A percentile compares a stretch with the other conserved stretches of the same genome.
These are phyloP conservation scores for Camillea tinctor DNA, from an alignment of 2,329 filamentous ascomycete genomes.

Conservation along the genomic window DNA sequence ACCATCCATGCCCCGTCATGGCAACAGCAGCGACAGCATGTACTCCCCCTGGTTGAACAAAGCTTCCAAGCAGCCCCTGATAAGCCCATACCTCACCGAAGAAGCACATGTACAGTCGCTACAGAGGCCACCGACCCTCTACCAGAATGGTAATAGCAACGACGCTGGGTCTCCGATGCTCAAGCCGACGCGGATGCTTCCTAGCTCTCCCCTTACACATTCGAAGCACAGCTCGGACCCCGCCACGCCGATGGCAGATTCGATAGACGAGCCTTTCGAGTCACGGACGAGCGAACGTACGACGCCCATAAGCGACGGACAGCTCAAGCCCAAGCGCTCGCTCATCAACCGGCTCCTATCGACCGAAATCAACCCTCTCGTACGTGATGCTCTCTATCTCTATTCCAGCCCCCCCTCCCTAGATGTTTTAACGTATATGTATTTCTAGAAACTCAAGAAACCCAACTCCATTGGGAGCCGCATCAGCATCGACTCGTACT, in stretches of 20 bases:
- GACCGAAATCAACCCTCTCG: conserved; percentile 6
- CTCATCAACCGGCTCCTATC: conserved; percentile 14
- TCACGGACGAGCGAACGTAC: background rate
- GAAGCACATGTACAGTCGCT: conserved; percentile 24
- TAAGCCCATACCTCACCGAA: conserved; percentile 18
- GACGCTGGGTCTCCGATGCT: conserved; percentile 11
- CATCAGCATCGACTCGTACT: background rate
- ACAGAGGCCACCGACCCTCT: conserved; percentile 19
- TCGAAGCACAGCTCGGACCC: conserved; percentile 4
- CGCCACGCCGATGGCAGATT: conserved; percentile 1
- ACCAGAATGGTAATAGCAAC: conserved; percentile 13
- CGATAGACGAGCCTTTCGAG: background rate
- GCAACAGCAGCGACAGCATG: background rate
- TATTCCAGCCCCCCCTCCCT: no score
- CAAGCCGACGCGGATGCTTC: background rate
- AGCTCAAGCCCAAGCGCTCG: conserved; percentile 14
- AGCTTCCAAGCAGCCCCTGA: conserved; percentile 1
- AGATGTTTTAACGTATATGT: no score
- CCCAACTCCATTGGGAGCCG: background rate
- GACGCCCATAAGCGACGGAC: background rate
- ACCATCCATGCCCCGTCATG: background rate
- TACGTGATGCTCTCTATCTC: conserved; percentile 3
- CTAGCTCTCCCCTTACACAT: conserved; percentile 9
- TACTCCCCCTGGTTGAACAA: background rate
- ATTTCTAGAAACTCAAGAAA: background rate